phyloP scores from a whole-genome alignment of 2,329 filamentous ascomycete genomes.

The Penicillium rolfsii region DNA sequence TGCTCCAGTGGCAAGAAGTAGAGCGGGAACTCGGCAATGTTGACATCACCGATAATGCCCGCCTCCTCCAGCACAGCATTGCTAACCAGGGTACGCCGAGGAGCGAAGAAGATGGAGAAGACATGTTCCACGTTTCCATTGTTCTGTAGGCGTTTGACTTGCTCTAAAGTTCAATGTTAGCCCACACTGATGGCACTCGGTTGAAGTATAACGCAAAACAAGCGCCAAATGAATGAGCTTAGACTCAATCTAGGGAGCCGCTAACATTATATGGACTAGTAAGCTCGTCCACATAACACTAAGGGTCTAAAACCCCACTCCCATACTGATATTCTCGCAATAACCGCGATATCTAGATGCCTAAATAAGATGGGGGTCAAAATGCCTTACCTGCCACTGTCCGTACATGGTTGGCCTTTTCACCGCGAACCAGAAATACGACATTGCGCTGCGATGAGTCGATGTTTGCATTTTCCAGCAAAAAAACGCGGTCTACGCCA shows the following conservation, averaged over 20 bases:
- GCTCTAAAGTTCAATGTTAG: slow-evolving; percentile 69
- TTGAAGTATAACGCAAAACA: slow-evolving; percentile 46
- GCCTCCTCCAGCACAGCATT: slow-evolving; percentile 91
- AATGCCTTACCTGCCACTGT: slow-evolving; percentile 78
- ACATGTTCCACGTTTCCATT: slow-evolving; percentile 91
- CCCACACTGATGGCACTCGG: slow-evolving; percentile 58
- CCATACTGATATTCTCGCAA: not conserved
- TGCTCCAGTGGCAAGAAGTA: slow-evolving; percentile 91
- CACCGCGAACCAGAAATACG: slow-evolving; percentile 87
- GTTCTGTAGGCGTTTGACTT: slow-evolving; percentile 86
- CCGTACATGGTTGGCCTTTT: slow-evolving; percentile 81
- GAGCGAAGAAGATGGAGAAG: slow-evolving; percentile 95
- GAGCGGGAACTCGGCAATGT: slow-evolving; percentile 80
- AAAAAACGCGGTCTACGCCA: slow-evolving; percentile 96
- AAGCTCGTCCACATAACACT: slow-evolving; percentile 60
- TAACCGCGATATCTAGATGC: slow-evolving; percentile 5
- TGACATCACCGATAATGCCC: slow-evolving; percentile 90
- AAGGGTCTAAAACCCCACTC: slow-evolving; percentile 53
- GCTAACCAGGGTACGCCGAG: slow-evolving; percentile 85
- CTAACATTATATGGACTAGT: slow-evolving; percentile 60
- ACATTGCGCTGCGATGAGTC: slow-evolving; percentile 94
- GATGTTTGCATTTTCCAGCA: slow-evolving; percentile 92
- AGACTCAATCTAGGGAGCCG: slow-evolving; percentile 54
- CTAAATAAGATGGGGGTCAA: slow-evolving; percentile 14
- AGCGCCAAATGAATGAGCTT: slow-evolving; percentile 44